A percentile compares a stretch with the other conserved stretches of the same genome.
Evolutionary conservation across 176 grass and related monocot species (phyloP).

Genomic region (Pontederia paniculata): DNA sequence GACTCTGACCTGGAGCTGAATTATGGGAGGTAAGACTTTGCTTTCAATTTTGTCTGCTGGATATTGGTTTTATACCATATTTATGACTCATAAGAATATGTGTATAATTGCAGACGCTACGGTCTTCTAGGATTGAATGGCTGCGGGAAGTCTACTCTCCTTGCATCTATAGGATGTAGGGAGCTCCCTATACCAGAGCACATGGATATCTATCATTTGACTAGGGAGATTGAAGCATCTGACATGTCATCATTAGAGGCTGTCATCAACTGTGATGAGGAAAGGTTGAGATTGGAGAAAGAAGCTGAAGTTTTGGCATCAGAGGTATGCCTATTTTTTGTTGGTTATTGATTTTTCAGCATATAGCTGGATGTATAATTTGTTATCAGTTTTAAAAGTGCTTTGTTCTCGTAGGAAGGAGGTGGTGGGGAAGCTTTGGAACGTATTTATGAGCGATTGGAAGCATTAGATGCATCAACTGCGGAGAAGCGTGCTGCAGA

Average conservation of each 20-base stretch:
- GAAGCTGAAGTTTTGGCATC: conserved; percentile 18
- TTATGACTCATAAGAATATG: background rate
- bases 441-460: conserved; percentile 20
- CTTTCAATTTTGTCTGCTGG: background rate
- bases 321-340: background rate
- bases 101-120: conserved; percentile 10
- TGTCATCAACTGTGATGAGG: conserved; percentile 26
- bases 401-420: conserved; percentile 9
- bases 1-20: conserved; percentile 94
- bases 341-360: too few species aligned
- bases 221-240: conserved; percentile 21
- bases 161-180: conserved; percentile 15
- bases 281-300: conserved; percentile 13
- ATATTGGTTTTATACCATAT: background rate
- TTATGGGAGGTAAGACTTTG: conserved; percentile 56
- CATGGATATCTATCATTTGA: conserved; percentile 26
- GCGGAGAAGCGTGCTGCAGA: conserved; percentile 26
- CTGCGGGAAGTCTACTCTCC: conserved; percentile 29
- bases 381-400: too few species aligned
- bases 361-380: too few species aligned
- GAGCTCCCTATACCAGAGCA: conserved; percentile 25
- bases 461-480: conserved; percentile 16
- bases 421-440: conserved; percentile 22
- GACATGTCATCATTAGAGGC: conserved; percentile 15
- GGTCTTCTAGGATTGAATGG: conserved; percentile 25